These are phyloP conservation scores for Phyllosticta citrichinensis DNA, from an alignment of 2,329 filamentous ascomycete species.

Conservation along the genomic window DNA sequence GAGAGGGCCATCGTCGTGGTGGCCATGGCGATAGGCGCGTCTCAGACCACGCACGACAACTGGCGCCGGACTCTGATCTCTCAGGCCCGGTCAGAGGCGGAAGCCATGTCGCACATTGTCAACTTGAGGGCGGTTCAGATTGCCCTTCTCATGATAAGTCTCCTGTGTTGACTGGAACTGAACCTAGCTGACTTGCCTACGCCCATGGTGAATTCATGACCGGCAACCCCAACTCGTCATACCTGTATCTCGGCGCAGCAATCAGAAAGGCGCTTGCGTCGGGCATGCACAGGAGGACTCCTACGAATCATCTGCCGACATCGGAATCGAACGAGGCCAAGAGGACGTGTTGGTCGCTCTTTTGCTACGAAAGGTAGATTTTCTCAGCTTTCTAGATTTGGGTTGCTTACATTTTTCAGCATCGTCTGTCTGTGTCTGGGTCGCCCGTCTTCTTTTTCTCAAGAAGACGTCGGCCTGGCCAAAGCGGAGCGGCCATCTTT, in stretches of 20 bases:
- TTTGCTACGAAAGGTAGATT: conserved; percentile 2
- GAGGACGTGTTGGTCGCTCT: conserved; percentile 5
- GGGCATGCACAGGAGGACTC: conserved; percentile 6
- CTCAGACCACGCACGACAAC: neutral
- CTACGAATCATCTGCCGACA: neutral
- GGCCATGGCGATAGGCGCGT: conserved; percentile 9
- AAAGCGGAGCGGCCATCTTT: conserved; percentile 3
- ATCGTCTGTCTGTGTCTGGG: conserved; percentile 6
- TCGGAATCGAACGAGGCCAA: conserved; percentile 5
- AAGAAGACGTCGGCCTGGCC: conserved; percentile 1
- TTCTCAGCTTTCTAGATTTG: too few relatives aligned
- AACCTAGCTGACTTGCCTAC: neutral
- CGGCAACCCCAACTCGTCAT: conserved; percentile 6
- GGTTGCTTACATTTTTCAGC: neutral
- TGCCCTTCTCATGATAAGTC: conserved; percentile 8
- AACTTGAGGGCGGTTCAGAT: conserved; percentile 6
- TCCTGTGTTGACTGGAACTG: neutral
- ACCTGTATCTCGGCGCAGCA: conserved; percentile 5
- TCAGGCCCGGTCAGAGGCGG: conserved; percentile 6
- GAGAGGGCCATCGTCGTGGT: conserved; percentile 7
- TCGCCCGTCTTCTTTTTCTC: conserved; percentile 2
- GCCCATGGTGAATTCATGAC: conserved; percentile 7
- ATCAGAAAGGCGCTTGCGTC: conserved; percentile 7
- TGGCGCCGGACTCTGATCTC: conserved; percentile 3
- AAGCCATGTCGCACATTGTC: conserved; percentile 5